Evolutionary conservation across 108 stramenopile genomes (phyloP), one percentile per base, ranked within the genome.

Genomic region (Mediolabrus comicus): DNA sequence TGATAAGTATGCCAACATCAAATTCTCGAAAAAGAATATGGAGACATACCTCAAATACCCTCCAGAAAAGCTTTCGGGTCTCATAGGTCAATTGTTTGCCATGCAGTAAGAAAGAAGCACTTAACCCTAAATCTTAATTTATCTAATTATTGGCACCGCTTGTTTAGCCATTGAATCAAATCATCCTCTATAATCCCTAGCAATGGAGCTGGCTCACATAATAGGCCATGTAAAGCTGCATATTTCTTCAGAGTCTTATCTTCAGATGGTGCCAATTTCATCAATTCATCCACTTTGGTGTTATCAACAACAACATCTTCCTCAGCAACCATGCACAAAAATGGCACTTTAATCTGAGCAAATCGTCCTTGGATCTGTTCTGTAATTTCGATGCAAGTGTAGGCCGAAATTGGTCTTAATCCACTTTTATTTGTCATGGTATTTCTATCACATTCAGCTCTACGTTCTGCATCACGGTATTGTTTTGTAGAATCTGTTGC

Each of bases 1-100:
- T 72, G 75, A 86, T 2, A 90, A 87, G 62, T 95, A 92, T 75
- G 86, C 84, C 3, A 63, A 72, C 53, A 74, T 89, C 65, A 86
- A 87, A 32, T 95, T 95, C 72, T 92, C 90, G 6, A 95, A 95
- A 74, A 92, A 91, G 80, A 87, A 95, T 66, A 87, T 89, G 70
- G 81, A 87, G 8, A 82, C 86, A 13, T 95, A 95, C 67, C 80
- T 90, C 16, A 92, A 92, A 76, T 92, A 91, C 59, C 62, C 69
- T 13, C 94, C 94, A 1, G 70, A 77, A 33, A 86, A 82, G 71
- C 80, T 90, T 43, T 89, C 83, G 16, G 55, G 54, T 6, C 36
- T 82, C 26, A 57, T 82, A 32, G 62, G 53, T 1, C 76, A 76
- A 62, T 54, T 78, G 36, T 82, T 74, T 67, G 63, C 72, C 7